These are phyloP conservation scores for Dioszegia aurantiaca DNA, from an alignment of 768 basidiomycete species.

Conservation along the genomic window DNA sequence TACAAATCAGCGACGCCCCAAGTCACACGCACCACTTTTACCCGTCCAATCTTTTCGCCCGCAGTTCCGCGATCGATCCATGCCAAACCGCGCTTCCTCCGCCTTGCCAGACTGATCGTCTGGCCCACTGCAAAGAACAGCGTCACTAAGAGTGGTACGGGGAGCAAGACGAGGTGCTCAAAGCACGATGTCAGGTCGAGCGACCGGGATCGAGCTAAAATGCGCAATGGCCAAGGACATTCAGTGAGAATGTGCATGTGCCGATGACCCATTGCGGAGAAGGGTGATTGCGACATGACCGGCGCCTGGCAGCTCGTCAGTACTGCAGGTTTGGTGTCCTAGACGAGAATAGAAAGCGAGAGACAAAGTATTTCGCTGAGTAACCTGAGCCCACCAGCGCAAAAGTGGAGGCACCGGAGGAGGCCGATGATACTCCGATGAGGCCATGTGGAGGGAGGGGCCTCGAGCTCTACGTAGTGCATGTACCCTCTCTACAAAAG, in stretches of 20 bases:
- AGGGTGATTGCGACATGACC: conserved; percentile 3
- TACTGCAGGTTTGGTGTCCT: too few relatives aligned
- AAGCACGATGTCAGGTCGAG: conserved; percentile 81
- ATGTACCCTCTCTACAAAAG: conserved; percentile 59
- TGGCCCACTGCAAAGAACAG: conserved; percentile 54
- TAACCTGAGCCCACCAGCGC: neutral
- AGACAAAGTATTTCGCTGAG: neutral
- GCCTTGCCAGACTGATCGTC: conserved; percentile 26
- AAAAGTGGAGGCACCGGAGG: too few relatives aligned
- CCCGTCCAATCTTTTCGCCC: conserved; percentile 59
- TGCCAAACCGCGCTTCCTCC: conserved; percentile 48
- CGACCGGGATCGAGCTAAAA: conserved; percentile 59
- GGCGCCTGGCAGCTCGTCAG: too few relatives aligned
- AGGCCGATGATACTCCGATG: too few relatives aligned
- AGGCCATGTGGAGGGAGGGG: too few relatives aligned
- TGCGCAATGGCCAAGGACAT: conserved; percentile 32
- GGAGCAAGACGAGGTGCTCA: conserved; percentile 68
- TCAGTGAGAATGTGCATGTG: conserved; percentile 7
- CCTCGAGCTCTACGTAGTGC: too few relatives aligned
- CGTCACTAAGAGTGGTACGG: conserved; percentile 57
- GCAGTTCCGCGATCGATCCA: conserved; percentile 53
- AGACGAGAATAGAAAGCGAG: too few relatives aligned
- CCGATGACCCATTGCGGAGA: neutral
- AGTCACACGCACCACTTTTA: conserved; percentile 64
- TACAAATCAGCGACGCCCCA: conserved; percentile 13